A percentile compares a stretch with the other conserved stretches of the same genome.
phyloP scores from a whole-genome alignment of 176 grass and related monocot genomes.

The Poa pratensis region DNA sequence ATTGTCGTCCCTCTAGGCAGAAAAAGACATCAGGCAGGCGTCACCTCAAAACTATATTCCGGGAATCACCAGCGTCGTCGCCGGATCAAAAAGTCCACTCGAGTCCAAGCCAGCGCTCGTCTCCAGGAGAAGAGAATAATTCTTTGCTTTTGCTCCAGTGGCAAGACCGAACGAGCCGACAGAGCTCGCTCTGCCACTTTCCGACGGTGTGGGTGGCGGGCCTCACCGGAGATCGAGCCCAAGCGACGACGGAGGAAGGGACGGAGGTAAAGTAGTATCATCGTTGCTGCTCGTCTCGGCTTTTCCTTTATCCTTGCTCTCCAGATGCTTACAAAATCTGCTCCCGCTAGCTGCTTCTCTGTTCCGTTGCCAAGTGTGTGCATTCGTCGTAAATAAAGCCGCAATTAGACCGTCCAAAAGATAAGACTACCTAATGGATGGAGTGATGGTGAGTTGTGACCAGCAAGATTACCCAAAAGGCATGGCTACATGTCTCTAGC shows the following conservation, averaged over 20 bases:
- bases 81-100: conserved; percentile 3
- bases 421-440: background rate
- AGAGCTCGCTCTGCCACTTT: background rate
- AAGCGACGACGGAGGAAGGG: background rate
- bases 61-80: background rate
- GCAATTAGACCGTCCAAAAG: background rate
- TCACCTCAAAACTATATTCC: conserved; percentile 31
- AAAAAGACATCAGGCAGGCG: conserved; percentile 24
- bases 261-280: conserved; percentile 24
- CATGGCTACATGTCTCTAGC: background rate
- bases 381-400: background rate
- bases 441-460: background rate
- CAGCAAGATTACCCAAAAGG: background rate
- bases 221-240: background rate
- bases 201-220: background rate
- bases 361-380: background rate
- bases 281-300: background rate
- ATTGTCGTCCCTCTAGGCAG: background rate
- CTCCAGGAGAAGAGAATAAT: conserved; percentile 43
- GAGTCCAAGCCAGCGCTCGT: conserved; percentile 18
- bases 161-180: conserved; percentile 15
- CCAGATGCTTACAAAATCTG: background rate
- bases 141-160: conserved; percentile 27
- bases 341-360: background rate
- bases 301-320: no score